Evolutionary conservation across 2,329 filamentous ascomycete genomes (phyloP).

Genomic region (Simplicillium sp.): DNA sequence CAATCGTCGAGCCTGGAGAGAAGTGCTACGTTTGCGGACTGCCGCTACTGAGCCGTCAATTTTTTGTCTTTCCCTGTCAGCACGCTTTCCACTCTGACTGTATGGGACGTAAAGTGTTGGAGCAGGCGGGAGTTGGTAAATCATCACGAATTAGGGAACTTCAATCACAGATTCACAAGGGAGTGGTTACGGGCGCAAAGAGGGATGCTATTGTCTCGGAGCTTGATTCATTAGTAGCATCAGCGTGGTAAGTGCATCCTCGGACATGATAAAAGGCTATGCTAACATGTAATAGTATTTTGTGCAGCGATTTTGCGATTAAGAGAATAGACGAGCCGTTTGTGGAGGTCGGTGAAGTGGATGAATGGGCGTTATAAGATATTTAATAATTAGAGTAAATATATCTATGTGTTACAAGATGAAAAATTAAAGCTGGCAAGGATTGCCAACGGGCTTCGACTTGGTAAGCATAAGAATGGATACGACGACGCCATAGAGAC

Average conservation of each 20-base stretch:
- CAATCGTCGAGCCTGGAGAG: slow-evolving; percentile 93
- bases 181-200: slow-evolving; percentile 57
- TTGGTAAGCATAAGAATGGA: slow-evolving; percentile 38
- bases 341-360: slow-evolving; percentile 60
- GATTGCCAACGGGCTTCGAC: slow-evolving; percentile 26
- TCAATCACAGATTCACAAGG: slow-evolving; percentile 74
- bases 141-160: slow-evolving; percentile 75
- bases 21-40: slow-evolving; percentile 83
- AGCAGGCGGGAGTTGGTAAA: slow-evolving; percentile 67
- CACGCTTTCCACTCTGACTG: slow-evolving; percentile 97
- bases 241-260: slow-evolving; percentile 59
- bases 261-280: not conserved
- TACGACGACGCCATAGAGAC: slow-evolving; percentile 36
- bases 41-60: slow-evolving; percentile 80
- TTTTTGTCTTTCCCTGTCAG: slow-evolving; percentile 98
- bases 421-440: slow-evolving; percentile 22
- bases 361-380: slow-evolving; percentile 66
- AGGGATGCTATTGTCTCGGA: slow-evolving; percentile 80
- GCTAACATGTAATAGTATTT: slow-evolving; percentile 49
- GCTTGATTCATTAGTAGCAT: slow-evolving; percentile 83
- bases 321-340: slow-evolving; percentile 93
- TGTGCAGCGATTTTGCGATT: slow-evolving; percentile 92
- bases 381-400: not conserved
- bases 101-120: slow-evolving; percentile 74
- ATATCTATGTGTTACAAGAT: not conserved